These are phyloP conservation scores for Lachnellula cervina DNA, from an alignment of 2,329 filamentous ascomycete genomes.

Conservation along the genomic window DNA sequence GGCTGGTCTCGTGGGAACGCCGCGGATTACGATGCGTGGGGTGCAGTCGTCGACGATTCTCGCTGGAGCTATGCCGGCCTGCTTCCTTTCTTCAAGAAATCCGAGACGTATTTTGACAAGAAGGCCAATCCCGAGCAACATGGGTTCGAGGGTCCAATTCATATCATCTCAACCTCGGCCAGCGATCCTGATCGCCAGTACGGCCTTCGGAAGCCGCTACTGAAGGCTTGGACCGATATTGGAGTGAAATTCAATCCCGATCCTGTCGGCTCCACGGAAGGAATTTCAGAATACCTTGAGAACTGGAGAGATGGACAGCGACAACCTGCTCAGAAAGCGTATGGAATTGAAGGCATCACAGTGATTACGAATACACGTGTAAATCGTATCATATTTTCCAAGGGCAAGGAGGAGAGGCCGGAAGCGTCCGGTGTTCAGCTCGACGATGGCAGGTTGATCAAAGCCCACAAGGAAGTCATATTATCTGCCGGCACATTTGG, in stretches of 20 bases:
- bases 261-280: constrained; percentile 28
- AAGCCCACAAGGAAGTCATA: constrained; percentile 39
- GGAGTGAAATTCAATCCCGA: constrained; percentile 29
- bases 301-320: constrained; percentile 28
- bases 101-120: constrained; percentile 25
- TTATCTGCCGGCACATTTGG: constrained; percentile 42
- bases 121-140: constrained; percentile 23
- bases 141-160: constrained; percentile 30
- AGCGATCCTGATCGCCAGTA: constrained; percentile 34
- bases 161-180: constrained; percentile 21
- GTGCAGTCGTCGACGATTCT: constrained; percentile 34
- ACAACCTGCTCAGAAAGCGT: constrained; percentile 28
- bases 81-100: constrained; percentile 40
- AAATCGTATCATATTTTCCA: constrained; percentile 14
- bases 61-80: constrained; percentile 44
- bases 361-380: constrained; percentile 26
- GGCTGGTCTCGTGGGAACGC: constrained; percentile 41
- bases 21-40: constrained; percentile 44
- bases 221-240: constrained; percentile 35
- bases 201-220: constrained; percentile 34
- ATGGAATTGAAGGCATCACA: constrained; percentile 23
- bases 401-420: neutral
- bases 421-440: neutral
- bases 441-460: constrained; percentile 22
- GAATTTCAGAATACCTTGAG: constrained; percentile 30